Conservation (phyloP, 768 basidiomycete species). For the Boletus rubroflammeus region DNA sequence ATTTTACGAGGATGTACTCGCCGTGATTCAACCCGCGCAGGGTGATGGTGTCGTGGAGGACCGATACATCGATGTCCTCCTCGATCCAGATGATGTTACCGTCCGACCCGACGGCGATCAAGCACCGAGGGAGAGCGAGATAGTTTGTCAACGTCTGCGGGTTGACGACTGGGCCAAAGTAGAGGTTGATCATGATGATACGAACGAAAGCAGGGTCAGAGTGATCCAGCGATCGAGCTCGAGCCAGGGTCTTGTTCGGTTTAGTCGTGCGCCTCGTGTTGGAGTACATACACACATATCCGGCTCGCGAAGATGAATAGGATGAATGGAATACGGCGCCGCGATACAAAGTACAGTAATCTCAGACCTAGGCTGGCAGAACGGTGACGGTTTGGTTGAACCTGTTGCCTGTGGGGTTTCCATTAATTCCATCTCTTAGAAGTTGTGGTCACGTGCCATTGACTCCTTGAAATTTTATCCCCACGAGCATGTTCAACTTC, state of each 20-base stretch:
- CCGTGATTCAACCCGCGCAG: conserved; percentile 45
- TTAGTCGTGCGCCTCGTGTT: background rate
- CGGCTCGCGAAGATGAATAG: background rate
- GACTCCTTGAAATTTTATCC: too few relatives aligned
- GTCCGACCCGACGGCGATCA: conserved; percentile 47
- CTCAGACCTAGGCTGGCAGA: too few relatives aligned
- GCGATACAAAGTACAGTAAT: too few relatives aligned
- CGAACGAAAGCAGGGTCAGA: background rate
- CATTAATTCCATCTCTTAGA: too few relatives aligned
- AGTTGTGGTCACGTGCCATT: too few relatives aligned
- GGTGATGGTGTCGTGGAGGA: conserved; percentile 49
- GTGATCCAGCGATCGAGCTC: background rate
- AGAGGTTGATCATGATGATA: conserved; percentile 32
- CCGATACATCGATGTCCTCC: conserved; percentile 47
- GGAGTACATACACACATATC: background rate
- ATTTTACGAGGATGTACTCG: conserved; percentile 28
- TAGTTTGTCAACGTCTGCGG: conserved; percentile 43
- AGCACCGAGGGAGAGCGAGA: conserved; percentile 46
- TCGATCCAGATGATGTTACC: conserved; percentile 72
- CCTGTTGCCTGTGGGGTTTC: too few relatives aligned
- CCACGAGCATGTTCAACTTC: too few relatives aligned
- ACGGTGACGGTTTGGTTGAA: too few relatives aligned
- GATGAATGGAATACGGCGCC: background rate
- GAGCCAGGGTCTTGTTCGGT: background rate
- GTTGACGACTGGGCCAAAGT: conserved; percentile 58